Conservation (phyloP, 495 filamentous ascomycete genomes). For the Trichoderma orchidacearum region DNA sequence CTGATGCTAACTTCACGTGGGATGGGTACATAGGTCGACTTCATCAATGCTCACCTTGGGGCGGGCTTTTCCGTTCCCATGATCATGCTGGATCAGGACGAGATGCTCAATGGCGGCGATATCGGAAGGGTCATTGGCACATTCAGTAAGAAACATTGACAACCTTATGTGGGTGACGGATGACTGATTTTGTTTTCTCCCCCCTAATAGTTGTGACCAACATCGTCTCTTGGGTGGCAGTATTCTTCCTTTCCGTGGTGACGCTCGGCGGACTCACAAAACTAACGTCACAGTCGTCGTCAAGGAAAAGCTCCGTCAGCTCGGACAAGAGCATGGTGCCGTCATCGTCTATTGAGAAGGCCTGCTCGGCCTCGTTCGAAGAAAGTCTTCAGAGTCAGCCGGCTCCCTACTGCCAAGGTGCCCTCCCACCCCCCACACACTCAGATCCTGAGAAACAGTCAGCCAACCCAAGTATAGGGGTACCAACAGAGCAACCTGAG, state of each 20-base stretch:
- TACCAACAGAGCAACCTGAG: neutral
- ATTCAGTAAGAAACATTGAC: neutral
- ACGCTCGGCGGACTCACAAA: neutral
- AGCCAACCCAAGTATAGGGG: neutral
- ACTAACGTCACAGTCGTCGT: neutral
- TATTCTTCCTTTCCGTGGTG: neutral
- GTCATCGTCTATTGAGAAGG: neutral
- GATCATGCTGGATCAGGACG: neutral
- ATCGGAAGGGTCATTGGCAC: neutral
- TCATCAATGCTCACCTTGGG: constrained; percentile 3
- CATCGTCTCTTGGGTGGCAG: neutral
- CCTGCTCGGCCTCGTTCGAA: neutral
- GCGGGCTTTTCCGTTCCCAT: constrained; percentile 4
- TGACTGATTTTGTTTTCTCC: neutral
- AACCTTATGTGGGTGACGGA: neutral
- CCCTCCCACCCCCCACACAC: neutral
- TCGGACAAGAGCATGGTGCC: neutral
- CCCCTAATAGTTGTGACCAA: neutral
- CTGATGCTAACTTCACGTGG: neutral
- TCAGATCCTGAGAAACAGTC: neutral
- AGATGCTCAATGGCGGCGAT: neutral
- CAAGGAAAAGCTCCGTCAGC: neutral
- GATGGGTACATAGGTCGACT: neutral
- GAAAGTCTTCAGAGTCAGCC: neutral
- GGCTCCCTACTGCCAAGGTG: neutral